Evolutionary conservation across 176 grass and related monocot species (phyloP).

Genomic region (Otatea glauca): DNA sequence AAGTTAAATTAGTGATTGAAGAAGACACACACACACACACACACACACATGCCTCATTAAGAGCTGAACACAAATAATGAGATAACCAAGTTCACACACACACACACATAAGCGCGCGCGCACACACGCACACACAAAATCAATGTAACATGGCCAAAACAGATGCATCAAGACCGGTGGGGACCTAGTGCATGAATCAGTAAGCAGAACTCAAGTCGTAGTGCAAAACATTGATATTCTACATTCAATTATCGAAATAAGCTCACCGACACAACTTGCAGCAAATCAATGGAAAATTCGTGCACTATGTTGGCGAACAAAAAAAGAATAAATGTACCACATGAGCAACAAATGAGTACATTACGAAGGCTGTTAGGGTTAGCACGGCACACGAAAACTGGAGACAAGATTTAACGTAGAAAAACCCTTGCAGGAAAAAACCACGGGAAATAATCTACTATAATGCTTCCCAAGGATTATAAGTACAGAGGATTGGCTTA

Average conservation of each 20-base stretch:
- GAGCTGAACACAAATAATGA: constrained; percentile 59
- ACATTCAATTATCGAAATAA: neutral
- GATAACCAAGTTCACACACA: neutral
- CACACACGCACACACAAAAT: neutral
- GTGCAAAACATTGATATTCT: neutral
- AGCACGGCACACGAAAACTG: too few relatives aligned
- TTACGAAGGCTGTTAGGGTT: too few relatives aligned
- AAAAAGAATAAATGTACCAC: neutral
- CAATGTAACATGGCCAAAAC: neutral
- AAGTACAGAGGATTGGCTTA: too few relatives aligned
- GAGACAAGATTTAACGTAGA: too few relatives aligned
- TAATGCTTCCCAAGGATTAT: too few relatives aligned
- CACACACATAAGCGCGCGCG: neutral
- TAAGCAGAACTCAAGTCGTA: constrained; percentile 16
- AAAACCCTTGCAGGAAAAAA: too few relatives aligned
- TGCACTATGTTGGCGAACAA: neutral
- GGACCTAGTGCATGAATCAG: neutral
- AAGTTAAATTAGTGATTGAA: constrained; percentile 22
- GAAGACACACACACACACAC: neutral
- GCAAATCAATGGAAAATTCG: neutral
- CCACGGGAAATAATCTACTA: too few relatives aligned
- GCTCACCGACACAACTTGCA: neutral
- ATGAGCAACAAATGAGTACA: neutral
- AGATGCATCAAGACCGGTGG: neutral
- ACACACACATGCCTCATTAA: constrained; percentile 65